phyloP scores from a whole-genome alignment of 2,329 filamentous ascomycete genomes.

The Cephalotrichum gorgonifer region DNA sequence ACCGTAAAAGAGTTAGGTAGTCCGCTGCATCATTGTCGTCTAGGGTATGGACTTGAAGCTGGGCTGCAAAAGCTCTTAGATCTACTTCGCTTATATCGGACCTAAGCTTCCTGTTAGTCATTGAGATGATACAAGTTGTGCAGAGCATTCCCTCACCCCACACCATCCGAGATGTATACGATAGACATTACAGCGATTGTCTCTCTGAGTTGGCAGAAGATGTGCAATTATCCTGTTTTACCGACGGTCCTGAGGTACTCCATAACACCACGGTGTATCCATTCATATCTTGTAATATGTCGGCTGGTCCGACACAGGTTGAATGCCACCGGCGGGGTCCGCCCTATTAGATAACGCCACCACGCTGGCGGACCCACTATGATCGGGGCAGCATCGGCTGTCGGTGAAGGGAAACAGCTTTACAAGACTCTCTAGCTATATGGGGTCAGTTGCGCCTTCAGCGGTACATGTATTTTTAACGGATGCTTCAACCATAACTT shows the following conservation, averaged over 20 bases:
- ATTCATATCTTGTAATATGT: too few relatives aligned
- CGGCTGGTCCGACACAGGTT: too few relatives aligned
- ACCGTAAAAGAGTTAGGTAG: constrained; percentile 16
- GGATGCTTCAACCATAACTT: too few relatives aligned
- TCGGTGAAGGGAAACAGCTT: too few relatives aligned
- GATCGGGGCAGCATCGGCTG: too few relatives aligned
- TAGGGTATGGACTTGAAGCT: constrained; percentile 9
- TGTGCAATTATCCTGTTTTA: background rate
- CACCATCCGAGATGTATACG: constrained; percentile 8
- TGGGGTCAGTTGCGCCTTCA: too few relatives aligned
- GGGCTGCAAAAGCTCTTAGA: constrained; percentile 10
- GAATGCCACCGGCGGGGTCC: background rate
- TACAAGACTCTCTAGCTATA: too few relatives aligned
- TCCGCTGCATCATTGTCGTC: constrained; percentile 14
- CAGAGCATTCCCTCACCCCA: constrained; percentile 1
- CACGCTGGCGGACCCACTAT: too few relatives aligned
- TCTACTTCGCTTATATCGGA: constrained; percentile 8
- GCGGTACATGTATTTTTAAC: too few relatives aligned
- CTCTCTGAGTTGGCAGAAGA: background rate
- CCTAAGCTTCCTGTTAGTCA: constrained; percentile 1
- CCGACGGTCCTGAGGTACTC: background rate
- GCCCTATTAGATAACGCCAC: too few relatives aligned
- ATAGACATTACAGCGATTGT: constrained; percentile 9
- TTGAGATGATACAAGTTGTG: background rate
- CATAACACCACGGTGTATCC: too few relatives aligned